These are phyloP conservation scores for Pythium insidiosum DNA, from an alignment of 352 stramenopile genomes.

Conservation along the genomic window DNA sequence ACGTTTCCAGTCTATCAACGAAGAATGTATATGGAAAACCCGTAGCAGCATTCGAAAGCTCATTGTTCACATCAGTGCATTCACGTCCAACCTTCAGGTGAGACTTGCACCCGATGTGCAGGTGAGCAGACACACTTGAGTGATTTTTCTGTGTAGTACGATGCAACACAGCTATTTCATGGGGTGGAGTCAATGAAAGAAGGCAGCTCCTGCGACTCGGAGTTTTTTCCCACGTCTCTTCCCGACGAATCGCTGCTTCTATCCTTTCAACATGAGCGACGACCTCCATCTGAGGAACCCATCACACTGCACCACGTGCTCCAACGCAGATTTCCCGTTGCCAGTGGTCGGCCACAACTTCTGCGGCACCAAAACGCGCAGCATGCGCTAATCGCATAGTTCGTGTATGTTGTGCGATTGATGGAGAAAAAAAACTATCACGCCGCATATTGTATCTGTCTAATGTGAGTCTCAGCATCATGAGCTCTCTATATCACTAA, in stretches of 20 bases:
- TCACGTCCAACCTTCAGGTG: slow-evolving; percentile 25
- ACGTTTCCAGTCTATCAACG: slow-evolving; percentile 12
- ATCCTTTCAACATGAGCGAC: not conserved
- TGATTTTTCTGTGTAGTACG: slow-evolving; percentile 10
- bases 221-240: no score
- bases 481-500: no score
- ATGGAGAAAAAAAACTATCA: no score
- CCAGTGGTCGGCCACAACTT: slow-evolving; percentile 7
- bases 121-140: no score
- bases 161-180: slow-evolving; percentile 20
- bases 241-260: not conserved
- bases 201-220: not conserved
- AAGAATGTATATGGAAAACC: slow-evolving; percentile 14
- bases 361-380: slow-evolving; percentile 17
- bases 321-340: slow-evolving; percentile 6
- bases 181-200: slow-evolving; percentile 10
- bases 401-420: no score
- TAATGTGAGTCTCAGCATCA: no score
- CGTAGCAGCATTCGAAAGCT: slow-evolving; percentile 20
- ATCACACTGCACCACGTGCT: slow-evolving; percentile 10
- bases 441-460: no score
- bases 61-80: slow-evolving; percentile 21
- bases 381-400: slow-evolving; percentile 12
- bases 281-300: slow-evolving; percentile 8
- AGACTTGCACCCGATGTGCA: not conserved